Evolutionary conservation across 805 yeast species (phyloP).

Genomic region (Wickerhamiella sergipiensis): DNA sequence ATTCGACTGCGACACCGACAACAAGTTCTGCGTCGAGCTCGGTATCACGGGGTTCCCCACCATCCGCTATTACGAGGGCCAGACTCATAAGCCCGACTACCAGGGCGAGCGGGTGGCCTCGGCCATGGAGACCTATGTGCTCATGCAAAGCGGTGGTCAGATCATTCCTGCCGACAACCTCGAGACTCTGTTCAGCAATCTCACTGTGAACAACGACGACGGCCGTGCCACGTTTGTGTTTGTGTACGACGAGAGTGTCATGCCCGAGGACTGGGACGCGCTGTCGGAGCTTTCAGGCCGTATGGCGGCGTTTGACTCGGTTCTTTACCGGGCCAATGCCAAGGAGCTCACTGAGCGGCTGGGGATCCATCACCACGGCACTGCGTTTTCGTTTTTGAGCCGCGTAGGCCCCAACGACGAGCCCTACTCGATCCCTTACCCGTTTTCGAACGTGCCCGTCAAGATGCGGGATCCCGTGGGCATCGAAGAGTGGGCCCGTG

Average conservation of each 20-base stretch:
- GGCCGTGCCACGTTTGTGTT: constrained; percentile 25
- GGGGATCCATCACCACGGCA: constrained; percentile 13
- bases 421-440: constrained; percentile 6
- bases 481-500: constrained; percentile 11
- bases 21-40: constrained; percentile 22
- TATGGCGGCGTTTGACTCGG: constrained; percentile 10
- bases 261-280: constrained; percentile 28
- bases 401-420: background rate
- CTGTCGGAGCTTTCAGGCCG: constrained; percentile 22
- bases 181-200: constrained; percentile 15
- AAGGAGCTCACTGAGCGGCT: constrained; percentile 9
- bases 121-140: constrained; percentile 24
- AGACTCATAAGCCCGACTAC: constrained; percentile 11
- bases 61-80: constrained; percentile 9
- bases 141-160: constrained; percentile 17
- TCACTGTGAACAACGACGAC: constrained; percentile 14
- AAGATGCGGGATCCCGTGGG: constrained; percentile 11
- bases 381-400: constrained; percentile 7
- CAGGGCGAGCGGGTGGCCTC: constrained; percentile 23
- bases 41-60: constrained; percentile 20
- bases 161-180: constrained; percentile 19
- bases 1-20: constrained; percentile 27
- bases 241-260: constrained; percentile 27
- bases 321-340: constrained; percentile 11
- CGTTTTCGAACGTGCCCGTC: constrained; percentile 12